These are phyloP conservation scores for Fagus sylvatica DNA, from an alignment of 306 rosid genomes.

Conservation along the genomic window DNA sequence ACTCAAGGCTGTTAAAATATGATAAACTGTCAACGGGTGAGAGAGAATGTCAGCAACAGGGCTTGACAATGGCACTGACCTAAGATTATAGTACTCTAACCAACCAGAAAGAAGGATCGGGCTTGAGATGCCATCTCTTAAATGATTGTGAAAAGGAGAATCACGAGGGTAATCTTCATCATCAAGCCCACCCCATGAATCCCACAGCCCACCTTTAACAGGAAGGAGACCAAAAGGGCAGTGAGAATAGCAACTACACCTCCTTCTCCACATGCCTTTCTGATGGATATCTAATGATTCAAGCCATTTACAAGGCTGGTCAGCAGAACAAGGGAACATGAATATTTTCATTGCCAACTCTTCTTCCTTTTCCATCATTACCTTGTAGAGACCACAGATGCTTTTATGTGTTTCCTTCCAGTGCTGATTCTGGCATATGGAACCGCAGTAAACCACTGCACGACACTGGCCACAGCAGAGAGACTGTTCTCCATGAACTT, in stretches of 20 bases:
- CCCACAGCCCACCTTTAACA: slow-evolving; percentile 52
- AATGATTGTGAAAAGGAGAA: slow-evolving; percentile 51
- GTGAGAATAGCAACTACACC: slow-evolving; percentile 57
- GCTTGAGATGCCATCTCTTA: slow-evolving; percentile 28
- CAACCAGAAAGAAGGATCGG: slow-evolving; percentile 61
- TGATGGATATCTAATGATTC: slow-evolving; percentile 59
- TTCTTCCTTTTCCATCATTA: slow-evolving; percentile 73
- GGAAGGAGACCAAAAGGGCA: slow-evolving; percentile 65
- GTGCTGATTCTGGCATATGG: slow-evolving; percentile 65
- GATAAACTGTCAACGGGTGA: slow-evolving; percentile 57
- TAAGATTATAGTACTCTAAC: slow-evolving; percentile 63
- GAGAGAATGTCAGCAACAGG: slow-evolving; percentile 60
- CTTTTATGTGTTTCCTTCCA: slow-evolving; percentile 52
- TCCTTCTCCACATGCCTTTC: slow-evolving; percentile 73
- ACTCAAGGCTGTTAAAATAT: slow-evolving; percentile 58
- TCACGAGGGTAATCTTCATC: slow-evolving; percentile 56
- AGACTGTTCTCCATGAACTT: slow-evolving; percentile 35
- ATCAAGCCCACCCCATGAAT: slow-evolving; percentile 60
- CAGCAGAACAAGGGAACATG: slow-evolving; percentile 55
- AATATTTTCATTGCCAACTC: slow-evolving; percentile 60
- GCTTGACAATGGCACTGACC: slow-evolving; percentile 56
- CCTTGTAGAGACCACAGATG: slow-evolving; percentile 56
- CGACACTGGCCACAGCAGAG: slow-evolving; percentile 46
- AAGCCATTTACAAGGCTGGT: slow-evolving; percentile 67
- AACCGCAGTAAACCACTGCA: slow-evolving; percentile 53